Conservation (phyloP, 306 rosid species). For the Castanea crenata region DNA sequence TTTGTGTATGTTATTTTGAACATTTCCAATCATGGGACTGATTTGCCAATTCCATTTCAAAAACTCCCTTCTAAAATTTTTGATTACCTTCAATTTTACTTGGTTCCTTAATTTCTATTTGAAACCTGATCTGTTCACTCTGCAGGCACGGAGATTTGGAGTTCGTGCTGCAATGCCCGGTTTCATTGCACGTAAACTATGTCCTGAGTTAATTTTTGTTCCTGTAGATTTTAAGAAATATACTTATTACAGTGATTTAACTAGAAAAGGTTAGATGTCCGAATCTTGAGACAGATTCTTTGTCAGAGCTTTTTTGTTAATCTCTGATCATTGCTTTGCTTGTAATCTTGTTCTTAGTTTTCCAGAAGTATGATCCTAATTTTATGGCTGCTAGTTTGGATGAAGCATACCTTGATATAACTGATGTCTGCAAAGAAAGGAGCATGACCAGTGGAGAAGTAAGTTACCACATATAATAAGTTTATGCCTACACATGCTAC, state of each 20-base stretch:
- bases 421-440: conserved; percentile 75
- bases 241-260: conserved; percentile 63
- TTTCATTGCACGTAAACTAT: conserved; percentile 79
- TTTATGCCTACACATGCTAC: not conserved
- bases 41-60: not conserved
- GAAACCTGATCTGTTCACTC: conserved; percentile 9
- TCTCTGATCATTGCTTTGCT: conserved; percentile 11
- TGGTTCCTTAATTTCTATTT: not conserved
- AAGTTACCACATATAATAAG: conserved; percentile 27
- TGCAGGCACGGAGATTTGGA: conserved; percentile 85
- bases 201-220: conserved; percentile 82
- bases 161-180: conserved; percentile 99
- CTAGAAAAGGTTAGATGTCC: conserved; percentile 64
- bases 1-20: not conserved
- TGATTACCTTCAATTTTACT: not conserved
- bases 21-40: not conserved
- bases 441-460: conserved; percentile 64
- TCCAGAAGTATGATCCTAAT: conserved; percentile 74
- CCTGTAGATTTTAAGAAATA: conserved; percentile 83
- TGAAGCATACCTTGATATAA: conserved; percentile 92
- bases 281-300: conserved; percentile 17
- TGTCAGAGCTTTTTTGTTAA: conserved; percentile 3
- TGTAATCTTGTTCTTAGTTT: conserved; percentile 48
- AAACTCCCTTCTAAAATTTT: not conserved
- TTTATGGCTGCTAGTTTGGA: conserved; percentile 88